Conservation (phyloP, 106 monocot species). For the Dendrobium nobile region DNA sequence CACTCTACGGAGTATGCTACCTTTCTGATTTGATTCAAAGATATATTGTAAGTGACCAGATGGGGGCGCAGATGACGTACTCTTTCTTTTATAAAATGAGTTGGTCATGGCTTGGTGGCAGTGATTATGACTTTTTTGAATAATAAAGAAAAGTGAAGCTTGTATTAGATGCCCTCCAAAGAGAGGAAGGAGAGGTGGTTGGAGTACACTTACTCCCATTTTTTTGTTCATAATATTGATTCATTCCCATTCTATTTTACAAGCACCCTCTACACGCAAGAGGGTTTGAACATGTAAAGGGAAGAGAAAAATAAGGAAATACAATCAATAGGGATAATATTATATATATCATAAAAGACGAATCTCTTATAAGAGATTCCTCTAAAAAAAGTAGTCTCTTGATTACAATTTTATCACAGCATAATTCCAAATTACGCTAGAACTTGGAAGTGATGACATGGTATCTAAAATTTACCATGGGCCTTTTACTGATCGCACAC, state of each 20-base stretch:
- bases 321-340: background rate
- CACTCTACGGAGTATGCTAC: background rate
- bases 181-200: background rate
- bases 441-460: background rate
- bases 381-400: background rate
- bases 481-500: background rate
- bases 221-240: background rate
- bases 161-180: too few relatives aligned
- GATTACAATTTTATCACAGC: background rate
- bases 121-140: background rate
- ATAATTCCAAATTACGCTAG: background rate
- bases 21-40: background rate
- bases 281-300: background rate
- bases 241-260: background rate
- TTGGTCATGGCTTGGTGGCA: background rate
- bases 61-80: background rate
- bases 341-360: background rate
- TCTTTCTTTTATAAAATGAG: background rate
- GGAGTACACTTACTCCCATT: background rate
- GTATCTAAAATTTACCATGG: background rate
- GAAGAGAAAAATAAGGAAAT: background rate
- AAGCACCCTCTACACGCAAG: background rate
- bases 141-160: background rate
- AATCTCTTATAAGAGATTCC: too few relatives aligned
- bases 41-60: background rate